phyloP scores from a whole-genome alignment of 495 filamentous ascomycete species.

The Talaromyces adpressus region DNA sequence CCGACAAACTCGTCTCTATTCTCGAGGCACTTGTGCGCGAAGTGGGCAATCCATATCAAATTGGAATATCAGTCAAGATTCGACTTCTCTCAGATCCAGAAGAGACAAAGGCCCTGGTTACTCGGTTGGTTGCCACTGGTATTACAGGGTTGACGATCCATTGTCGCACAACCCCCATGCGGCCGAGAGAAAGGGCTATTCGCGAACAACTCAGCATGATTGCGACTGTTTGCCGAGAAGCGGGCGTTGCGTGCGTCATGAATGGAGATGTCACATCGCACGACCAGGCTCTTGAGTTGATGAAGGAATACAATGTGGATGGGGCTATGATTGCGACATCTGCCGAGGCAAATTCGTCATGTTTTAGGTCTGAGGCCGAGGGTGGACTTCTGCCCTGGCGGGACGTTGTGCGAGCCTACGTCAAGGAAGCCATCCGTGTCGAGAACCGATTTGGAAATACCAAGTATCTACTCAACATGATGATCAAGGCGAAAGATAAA shows the following conservation, averaged over 20 bases:
- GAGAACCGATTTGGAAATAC: conserved; percentile 88
- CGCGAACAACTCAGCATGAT: conserved; percentile 81
- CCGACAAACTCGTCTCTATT: conserved; percentile 75
- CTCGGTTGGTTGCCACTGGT: conserved; percentile 68
- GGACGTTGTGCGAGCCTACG: conserved; percentile 67
- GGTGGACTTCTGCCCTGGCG: conserved; percentile 64
- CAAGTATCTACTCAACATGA: conserved; percentile 77
- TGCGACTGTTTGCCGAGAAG: conserved; percentile 63
- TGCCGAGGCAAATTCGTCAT: conserved; percentile 82
- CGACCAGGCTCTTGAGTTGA: conserved; percentile 58
- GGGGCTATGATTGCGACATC: conserved; percentile 95
- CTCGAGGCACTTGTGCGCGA: conserved; percentile 72
- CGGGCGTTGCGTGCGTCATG: conserved; percentile 84
- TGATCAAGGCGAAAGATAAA: conserved; percentile 72
- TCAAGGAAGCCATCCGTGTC: conserved; percentile 61
- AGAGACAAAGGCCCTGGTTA: conserved; percentile 66
- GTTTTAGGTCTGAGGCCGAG: conserved; percentile 60
- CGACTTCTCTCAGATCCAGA: conserved; percentile 71
- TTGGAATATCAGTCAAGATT: conserved; percentile 95
- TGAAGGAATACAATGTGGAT: conserved; percentile 71
- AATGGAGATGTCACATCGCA: conserved; percentile 82
- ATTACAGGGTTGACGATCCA: conserved; percentile 91
- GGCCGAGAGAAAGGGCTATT: conserved; percentile 79
- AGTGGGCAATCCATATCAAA: conserved; percentile 64
- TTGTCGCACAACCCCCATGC: conserved; percentile 94